Evolutionary conservation across 2,329 filamentous ascomycete species (phyloP), one percentile per base, ranked within the genome.

Genomic region (Pyricularia grisea): DNA sequence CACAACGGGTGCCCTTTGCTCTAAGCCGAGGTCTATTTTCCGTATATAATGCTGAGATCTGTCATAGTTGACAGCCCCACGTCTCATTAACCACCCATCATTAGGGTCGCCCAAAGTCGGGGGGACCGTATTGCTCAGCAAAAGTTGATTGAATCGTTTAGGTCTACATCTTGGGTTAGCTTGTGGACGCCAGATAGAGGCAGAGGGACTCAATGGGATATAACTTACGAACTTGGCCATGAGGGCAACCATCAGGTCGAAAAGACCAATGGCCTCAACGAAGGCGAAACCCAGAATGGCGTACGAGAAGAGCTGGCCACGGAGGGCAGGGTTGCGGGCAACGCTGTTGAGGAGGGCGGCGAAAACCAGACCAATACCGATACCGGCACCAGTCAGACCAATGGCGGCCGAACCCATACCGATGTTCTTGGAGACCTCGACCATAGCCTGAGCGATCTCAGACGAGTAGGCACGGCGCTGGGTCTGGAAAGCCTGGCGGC

Each of bases 351-450:
- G 87, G 81, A 96, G 92, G 79, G 92, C 90, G 80, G 91, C 92
- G 89, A 96, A 96, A 81, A 96, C 92, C 80, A 94, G 89, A 87
- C 92, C 92, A 84, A 95, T 96, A 92, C 92, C 92, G 83, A 95
- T 92, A 93, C 92, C 91, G 80, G 92, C 91, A 90, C 91, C 91
- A 80, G 91, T 92, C 79, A 96, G 91, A 91, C 92, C 92, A 80
- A 96, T 93, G 85, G 92, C 92, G 79, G 92, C 92, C 77, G 89
- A 86, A 83, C 91, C 91, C 91, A 93, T 93, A 88, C 91, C 91
- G 79, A 93, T 82, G 90, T 93, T 93, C 88, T 93, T 91, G 83
- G 91, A 93, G 84, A 92, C 91, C 87, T 93, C 90, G 81, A 94
- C 91, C 86, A 94, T 90, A 82, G 91, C 91, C 82, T 91, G 87